phyloP scores from a whole-genome alignment of 1,284 basidiomycete genomes.

The Wallemia mellicola region DNA sequence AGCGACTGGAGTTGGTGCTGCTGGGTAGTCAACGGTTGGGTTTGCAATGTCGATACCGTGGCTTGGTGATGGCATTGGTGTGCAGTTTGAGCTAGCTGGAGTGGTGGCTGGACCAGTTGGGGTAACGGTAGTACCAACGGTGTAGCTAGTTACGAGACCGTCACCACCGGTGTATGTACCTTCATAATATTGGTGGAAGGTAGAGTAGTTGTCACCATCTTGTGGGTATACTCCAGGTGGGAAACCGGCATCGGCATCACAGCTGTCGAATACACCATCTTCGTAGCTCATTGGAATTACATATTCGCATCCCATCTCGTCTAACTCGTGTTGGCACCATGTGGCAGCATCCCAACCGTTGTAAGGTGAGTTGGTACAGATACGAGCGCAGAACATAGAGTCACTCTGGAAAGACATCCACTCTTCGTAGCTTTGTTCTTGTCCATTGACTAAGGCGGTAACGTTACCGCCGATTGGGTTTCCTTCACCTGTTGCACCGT shows the following conservation, averaged over 20 bases:
- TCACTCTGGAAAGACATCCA: constrained; percentile 19
- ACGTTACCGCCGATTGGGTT: constrained; percentile 19
- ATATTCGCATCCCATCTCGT: constrained; percentile 4
- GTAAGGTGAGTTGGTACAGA: constrained; percentile 16
- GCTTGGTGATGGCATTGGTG: background rate
- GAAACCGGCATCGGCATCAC: constrained; percentile 7
- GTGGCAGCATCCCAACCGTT: constrained; percentile 12
- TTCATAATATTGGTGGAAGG: background rate
- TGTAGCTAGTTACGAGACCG: background rate
- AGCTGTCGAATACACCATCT: constrained; percentile 10
- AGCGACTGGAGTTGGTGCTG: background rate
- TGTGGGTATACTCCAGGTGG: background rate
- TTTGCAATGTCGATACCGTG: background rate
- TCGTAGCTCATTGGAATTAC: constrained; percentile 14
- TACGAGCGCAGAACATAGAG: constrained; percentile 17
- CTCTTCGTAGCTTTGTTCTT: constrained; percentile 22
- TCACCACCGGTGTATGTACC: background rate
- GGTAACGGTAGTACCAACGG: background rate
- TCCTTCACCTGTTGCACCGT: constrained; percentile 17
- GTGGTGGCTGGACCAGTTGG: background rate
- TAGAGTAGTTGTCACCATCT: background rate
- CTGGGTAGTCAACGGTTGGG: background rate
- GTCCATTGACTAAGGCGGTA: constrained; percentile 20
- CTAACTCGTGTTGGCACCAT: constrained; percentile 6
- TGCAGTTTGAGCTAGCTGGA: background rate